Percentiles rank a stretch among this genome's conserved stretches.
Evolutionary conservation across 768 basidiomycete genomes (phyloP).

Genomic region (Serendipita sp.): DNA sequence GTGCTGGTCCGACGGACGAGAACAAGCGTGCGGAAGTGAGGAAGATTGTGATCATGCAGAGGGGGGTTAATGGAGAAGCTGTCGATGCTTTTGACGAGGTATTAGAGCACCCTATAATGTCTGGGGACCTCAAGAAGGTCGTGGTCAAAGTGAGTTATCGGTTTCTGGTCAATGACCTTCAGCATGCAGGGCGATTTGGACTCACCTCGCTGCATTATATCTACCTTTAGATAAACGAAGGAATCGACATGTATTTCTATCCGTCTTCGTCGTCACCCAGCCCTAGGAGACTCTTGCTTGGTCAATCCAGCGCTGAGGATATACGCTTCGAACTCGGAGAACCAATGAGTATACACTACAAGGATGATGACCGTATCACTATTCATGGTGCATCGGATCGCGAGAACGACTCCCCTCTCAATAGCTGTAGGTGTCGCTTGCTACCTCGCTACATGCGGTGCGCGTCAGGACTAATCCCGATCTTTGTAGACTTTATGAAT

Average conservation of each 20-base stretch:
- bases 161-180: background rate
- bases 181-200: background rate
- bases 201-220: no score
- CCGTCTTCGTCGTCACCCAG: slow-evolving; percentile 28
- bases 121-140: slow-evolving; percentile 51
- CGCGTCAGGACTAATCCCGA: slow-evolving; percentile 3
- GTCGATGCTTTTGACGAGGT: slow-evolving; percentile 66
- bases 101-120: slow-evolving; percentile 46
- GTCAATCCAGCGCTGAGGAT: slow-evolving; percentile 72
- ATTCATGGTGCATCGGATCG: slow-evolving; percentile 44
- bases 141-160: slow-evolving; percentile 42
- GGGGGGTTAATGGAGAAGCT: slow-evolving; percentile 33
- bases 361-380: slow-evolving; percentile 78
- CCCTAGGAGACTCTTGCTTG: slow-evolving; percentile 46
- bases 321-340: slow-evolving; percentile 63
- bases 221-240: slow-evolving; percentile 47
- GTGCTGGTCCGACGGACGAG: slow-evolving; percentile 34
- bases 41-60: slow-evolving; percentile 57
- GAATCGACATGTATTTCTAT: slow-evolving; percentile 54
- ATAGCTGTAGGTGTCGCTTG: background rate
- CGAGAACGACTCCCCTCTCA: slow-evolving; percentile 17
- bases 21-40: slow-evolving; percentile 55
- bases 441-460: slow-evolving; percentile 24
- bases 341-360: slow-evolving; percentile 63
- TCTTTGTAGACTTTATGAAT: slow-evolving; percentile 63